A percentile compares a stretch with the other conserved stretches of the same genome.
These are phyloP conservation scores for Fraxinus paxiana DNA, from an alignment of 305 asterid species.

Conservation along the genomic window DNA sequence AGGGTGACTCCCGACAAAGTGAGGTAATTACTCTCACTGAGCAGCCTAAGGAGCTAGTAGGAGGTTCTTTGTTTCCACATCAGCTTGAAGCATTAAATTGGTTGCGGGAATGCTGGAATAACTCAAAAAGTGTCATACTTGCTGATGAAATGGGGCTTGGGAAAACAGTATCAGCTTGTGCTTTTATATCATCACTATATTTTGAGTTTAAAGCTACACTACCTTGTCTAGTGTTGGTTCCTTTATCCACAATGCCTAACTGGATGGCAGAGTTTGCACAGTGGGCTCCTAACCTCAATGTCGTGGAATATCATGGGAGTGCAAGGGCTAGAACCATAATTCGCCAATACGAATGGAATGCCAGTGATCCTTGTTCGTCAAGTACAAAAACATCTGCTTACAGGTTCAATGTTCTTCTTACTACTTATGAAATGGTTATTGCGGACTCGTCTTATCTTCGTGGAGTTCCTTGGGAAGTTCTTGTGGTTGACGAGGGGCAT, in stretches of 20 bases:
- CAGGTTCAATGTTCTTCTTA: constrained; percentile 85
- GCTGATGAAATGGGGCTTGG: neutral
- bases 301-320: neutral
- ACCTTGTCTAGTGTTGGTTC: neutral
- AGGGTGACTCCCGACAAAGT: neutral
- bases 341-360: constrained; percentile 26
- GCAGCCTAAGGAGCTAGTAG: neutral
- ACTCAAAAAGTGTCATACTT: neutral
- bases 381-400: constrained; percentile 52
- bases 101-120: neutral
- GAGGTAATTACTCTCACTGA: neutral
- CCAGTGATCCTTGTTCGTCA: constrained; percentile 40
- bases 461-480: neutral
- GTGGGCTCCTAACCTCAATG: neutral
- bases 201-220: neutral
- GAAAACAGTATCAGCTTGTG: neutral
- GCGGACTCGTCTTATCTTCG: constrained; percentile 10
- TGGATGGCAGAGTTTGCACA: neutral
- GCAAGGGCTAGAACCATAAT: neutral
- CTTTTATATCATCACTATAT: neutral
- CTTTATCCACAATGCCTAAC: neutral
- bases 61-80: neutral
- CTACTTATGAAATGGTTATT: constrained; percentile 94
- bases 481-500: neutral
- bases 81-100: neutral